Evolutionary conservation across 2,329 filamentous ascomycete species (phyloP).

Genomic region (Penicillium sp.): DNA sequence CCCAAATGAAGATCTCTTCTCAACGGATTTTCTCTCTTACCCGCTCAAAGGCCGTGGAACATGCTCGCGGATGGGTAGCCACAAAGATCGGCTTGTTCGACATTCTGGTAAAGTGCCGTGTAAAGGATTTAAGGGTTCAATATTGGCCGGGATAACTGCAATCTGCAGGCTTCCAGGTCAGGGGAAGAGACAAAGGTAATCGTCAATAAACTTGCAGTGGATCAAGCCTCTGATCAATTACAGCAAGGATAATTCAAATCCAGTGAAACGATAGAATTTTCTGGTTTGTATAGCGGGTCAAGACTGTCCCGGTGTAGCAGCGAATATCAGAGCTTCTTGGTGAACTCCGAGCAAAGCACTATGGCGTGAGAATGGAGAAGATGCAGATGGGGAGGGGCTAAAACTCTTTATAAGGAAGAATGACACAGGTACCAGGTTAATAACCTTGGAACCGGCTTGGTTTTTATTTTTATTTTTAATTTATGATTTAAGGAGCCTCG

Average conservation of each 20-base stretch:
- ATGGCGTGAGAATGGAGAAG: slow-evolving; percentile 22
- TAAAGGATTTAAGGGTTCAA: neutral
- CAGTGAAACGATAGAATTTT: neutral
- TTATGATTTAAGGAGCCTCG: neutral
- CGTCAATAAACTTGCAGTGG: slow-evolving; percentile 20
- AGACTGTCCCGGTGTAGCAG: neutral
- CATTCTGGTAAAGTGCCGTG: slow-evolving; percentile 50
- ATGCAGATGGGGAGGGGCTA: slow-evolving; percentile 1
- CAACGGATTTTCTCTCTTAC: slow-evolving; percentile 52
- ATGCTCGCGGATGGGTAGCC: slow-evolving; percentile 89
- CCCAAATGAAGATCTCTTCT: neutral
- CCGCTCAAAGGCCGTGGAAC: slow-evolving; percentile 95
- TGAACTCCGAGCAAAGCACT: slow-evolving; percentile 14
- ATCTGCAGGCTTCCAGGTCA: slow-evolving; percentile 2
- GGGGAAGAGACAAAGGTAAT: slow-evolving; percentile 10
- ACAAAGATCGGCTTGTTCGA: slow-evolving; percentile 82
- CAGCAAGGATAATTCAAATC: slow-evolving; percentile 3
- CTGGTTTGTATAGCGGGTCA: slow-evolving; percentile 4
- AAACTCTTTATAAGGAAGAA: slow-evolving; percentile 16
- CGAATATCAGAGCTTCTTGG: slow-evolving; percentile 19
- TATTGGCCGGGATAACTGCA: neutral
- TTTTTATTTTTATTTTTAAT: neutral
- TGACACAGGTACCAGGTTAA: neutral
- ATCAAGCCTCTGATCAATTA: slow-evolving; percentile 9
- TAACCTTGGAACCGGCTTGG: neutral